phyloP scores from a whole-genome alignment of 169 alveolate genomes.

The Plasmodium ovale region DNA sequence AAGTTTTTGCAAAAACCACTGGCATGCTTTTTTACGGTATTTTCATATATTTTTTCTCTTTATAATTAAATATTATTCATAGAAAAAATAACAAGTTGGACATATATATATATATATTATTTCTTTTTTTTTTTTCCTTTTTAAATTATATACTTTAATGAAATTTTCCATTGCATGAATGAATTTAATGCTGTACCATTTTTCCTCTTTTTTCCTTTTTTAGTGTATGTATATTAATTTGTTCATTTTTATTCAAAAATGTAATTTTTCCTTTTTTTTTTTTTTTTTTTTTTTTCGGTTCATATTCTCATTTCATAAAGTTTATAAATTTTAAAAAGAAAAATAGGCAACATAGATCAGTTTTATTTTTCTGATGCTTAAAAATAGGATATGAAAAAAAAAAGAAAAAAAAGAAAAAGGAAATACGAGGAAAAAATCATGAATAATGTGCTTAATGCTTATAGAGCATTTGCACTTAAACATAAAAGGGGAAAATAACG shows the following conservation, averaged over 20 bases:
- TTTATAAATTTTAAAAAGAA: not conserved
- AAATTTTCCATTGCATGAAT: conserved; percentile 55
- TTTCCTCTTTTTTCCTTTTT: conserved; percentile 56
- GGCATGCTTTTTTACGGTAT: conserved; percentile 70
- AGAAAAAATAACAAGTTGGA: not conserved
- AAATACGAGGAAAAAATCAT: too few species aligned
- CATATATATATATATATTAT: conserved; percentile 1
- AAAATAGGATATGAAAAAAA: conserved; percentile 24
- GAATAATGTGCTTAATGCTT: too few species aligned
- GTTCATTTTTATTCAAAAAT: conserved; percentile 59
- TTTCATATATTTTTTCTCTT: conserved; percentile 7
- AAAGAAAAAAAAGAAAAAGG: conserved; percentile 5
- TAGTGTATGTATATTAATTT: conserved; percentile 60
- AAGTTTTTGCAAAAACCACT: conserved; percentile 32
- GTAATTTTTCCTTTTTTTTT: conserved; percentile 26
- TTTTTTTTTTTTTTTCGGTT: conserved; percentile 22
- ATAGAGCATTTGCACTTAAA: too few species aligned
- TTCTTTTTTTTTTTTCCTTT: conserved; percentile 11
- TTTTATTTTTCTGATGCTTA: conserved; percentile 13
- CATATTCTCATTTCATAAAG: conserved; percentile 3
- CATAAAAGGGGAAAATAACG: too few species aligned
- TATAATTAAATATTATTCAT: not conserved
- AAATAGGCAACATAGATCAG: not conserved
- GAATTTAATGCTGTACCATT: conserved; percentile 21
- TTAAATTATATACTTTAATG: conserved; percentile 33